Evolutionary conservation across 768 basidiomycete genomes (phyloP).

Genomic region (Psilocybe sp.): DNA sequence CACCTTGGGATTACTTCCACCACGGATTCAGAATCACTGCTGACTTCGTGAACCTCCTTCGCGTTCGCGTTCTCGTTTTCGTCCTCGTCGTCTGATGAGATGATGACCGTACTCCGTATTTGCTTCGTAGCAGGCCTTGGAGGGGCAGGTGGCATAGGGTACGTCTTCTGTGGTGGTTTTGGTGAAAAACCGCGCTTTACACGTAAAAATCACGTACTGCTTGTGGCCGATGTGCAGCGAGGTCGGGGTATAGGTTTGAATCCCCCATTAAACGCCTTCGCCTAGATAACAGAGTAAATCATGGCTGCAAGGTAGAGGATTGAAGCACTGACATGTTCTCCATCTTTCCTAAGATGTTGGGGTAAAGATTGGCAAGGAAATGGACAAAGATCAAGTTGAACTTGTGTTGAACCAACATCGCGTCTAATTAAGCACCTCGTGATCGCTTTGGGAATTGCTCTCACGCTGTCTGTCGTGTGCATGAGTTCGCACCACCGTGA

Average conservation of each 20-base stretch:
- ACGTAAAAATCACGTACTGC: slow-evolving; percentile 25
- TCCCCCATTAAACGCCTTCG: slow-evolving; percentile 31
- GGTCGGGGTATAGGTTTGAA: slow-evolving; percentile 29
- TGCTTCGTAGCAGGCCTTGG: slow-evolving; percentile 6
- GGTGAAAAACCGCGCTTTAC: slow-evolving; percentile 7
- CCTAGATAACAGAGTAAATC: slow-evolving; percentile 13
- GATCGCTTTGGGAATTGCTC: too few relatives aligned
- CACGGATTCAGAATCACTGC: slow-evolving; percentile 8
- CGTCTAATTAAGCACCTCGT: too few relatives aligned
- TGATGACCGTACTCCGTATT: slow-evolving; percentile 23
- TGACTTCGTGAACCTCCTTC: slow-evolving; percentile 20
- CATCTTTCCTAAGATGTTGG: too few relatives aligned
- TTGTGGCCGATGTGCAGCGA: slow-evolving; percentile 20
- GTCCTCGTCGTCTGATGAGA: slow-evolving; percentile 38
- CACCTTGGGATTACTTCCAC: slow-evolving; percentile 12
- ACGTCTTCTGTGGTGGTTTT: neutral
- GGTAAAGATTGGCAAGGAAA: too few relatives aligned
- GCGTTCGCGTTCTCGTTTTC: slow-evolving; percentile 20
- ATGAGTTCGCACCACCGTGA: too few relatives aligned
- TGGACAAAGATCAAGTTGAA: too few relatives aligned
- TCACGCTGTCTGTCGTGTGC: too few relatives aligned
- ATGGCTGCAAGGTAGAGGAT: neutral
- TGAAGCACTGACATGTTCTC: neutral
- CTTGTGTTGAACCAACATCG: too few relatives aligned
- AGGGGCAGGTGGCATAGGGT: slow-evolving; percentile 12